A percentile compares a stretch with the other conserved stretches of the same genome.
These are phyloP conservation scores for Endoconidiophora laricicola DNA, from an alignment of 2,329 filamentous ascomycete genomes.

Conservation along the genomic window DNA sequence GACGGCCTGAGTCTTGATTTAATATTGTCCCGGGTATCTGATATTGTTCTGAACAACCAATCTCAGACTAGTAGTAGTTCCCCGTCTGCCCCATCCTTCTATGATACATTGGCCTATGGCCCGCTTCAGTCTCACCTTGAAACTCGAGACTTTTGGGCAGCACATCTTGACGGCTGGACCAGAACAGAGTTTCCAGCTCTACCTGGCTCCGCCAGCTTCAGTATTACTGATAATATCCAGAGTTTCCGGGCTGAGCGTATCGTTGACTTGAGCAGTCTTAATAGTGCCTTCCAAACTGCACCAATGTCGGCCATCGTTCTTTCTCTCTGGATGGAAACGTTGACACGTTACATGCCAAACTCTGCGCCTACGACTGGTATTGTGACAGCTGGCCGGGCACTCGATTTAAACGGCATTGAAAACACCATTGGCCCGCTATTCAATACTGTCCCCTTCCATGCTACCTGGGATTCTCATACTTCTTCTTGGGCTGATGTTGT, in stretches of 20 bases:
- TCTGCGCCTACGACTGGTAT: conserved; percentile 47
- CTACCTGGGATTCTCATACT: conserved; percentile 21
- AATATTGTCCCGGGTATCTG: conserved; percentile 31
- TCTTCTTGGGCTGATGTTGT: conserved; percentile 43
- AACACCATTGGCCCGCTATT: conserved; percentile 66
- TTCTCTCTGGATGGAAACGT: conserved; percentile 51
- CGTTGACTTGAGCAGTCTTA: conserved; percentile 28
- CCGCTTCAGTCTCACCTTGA: conserved; percentile 36
- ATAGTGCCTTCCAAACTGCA: conserved; percentile 38
- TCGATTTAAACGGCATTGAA: conserved; percentile 50
- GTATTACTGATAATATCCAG: conserved; percentile 13
- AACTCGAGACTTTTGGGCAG: conserved; percentile 48
- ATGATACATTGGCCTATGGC: conserved; percentile 51
- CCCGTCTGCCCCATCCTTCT: conserved; percentile 27
- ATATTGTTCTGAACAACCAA: not conserved
- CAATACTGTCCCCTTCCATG: conserved; percentile 66
- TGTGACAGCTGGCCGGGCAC: conserved; percentile 60
- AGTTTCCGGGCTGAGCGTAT: conserved; percentile 10
- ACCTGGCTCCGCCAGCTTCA: not conserved
- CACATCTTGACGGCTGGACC: conserved; percentile 29
- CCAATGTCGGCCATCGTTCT: conserved; percentile 69
- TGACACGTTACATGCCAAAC: conserved; percentile 32
- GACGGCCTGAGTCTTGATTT: conserved; percentile 65
- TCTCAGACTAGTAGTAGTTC: not conserved
- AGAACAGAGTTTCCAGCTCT: conserved; percentile 13